Percentiles rank a stretch among this genome's conserved stretches.
phyloP scores from a whole-genome alignment of 176 grass and related monocot species.

The Avena sativa region DNA sequence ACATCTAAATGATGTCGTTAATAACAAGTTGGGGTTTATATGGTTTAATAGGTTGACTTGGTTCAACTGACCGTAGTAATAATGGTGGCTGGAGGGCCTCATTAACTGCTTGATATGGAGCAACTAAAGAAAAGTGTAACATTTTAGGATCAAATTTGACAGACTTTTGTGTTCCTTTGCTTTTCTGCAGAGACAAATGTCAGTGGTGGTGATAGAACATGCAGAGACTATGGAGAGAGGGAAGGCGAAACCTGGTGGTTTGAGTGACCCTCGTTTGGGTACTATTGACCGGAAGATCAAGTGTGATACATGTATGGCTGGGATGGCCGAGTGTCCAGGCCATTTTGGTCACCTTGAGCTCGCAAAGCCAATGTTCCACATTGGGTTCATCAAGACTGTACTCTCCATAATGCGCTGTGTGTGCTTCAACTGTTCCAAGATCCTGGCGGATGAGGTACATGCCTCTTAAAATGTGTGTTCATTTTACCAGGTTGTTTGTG shows the following conservation, averaged over 20 bases:
- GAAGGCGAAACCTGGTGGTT: constrained; percentile 84
- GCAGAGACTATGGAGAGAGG: constrained; percentile 97
- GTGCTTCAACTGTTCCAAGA: constrained; percentile 99
- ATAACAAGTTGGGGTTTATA: neutral
- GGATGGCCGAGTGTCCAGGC: constrained; percentile 94
- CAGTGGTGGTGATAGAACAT: constrained; percentile 83
- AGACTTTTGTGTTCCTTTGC: constrained; percentile 25
- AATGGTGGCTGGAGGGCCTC: neutral
- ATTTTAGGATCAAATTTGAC: neutral
- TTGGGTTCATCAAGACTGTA: constrained; percentile 95
- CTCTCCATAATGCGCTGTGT: constrained; percentile 98
- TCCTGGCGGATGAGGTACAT: constrained; percentile 90
- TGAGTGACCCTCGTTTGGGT: constrained; percentile 88
- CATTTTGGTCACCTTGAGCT: constrained; percentile 99
- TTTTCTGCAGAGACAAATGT: constrained; percentile 95
- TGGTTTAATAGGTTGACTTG: neutral
- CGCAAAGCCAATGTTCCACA: constrained; percentile 98
- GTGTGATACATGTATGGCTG: constrained; percentile 97
- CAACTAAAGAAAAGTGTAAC: neutral
- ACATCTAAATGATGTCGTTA: neutral
- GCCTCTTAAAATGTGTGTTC: neutral
- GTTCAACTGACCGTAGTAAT: neutral
- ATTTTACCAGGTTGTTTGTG: neutral
- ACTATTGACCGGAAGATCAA: constrained; percentile 97
- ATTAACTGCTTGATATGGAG: neutral